Evolutionary conservation across 78 protist genomes (phyloP).

Genomic region (Dictyostelium firmibasis): DNA sequence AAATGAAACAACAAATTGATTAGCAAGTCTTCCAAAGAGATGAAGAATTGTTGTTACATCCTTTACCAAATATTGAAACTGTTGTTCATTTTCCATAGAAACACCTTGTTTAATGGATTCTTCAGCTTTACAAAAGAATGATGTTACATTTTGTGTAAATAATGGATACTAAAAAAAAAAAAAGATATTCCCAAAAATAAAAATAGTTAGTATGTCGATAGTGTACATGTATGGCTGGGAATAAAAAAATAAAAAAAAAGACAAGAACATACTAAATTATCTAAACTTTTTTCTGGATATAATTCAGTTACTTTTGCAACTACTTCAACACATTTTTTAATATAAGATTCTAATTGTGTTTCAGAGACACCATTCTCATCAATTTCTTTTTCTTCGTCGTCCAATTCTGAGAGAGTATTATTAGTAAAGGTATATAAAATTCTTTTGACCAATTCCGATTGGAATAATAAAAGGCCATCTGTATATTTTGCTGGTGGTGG

Average conservation of each 20-base stretch:
- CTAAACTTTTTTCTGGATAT: constrained; percentile 48
- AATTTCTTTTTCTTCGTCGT: constrained; percentile 13
- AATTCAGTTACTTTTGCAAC: constrained; percentile 53
- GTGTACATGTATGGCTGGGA: no score
- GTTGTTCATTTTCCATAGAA: background rate
- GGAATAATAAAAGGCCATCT: constrained; percentile 48
- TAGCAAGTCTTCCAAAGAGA: constrained; percentile 28
- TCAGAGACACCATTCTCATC: constrained; percentile 1
- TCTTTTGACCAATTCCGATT: constrained; percentile 53
- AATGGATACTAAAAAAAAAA: constrained; percentile 30
- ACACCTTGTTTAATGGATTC: constrained; percentile 34
- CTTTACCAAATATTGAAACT: constrained; percentile 12
- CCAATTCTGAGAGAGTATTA: constrained; percentile 3
- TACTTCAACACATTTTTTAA: constrained; percentile 22
- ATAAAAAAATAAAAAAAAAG: background rate
- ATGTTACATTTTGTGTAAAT: constrained; percentile 65
- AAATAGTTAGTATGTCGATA: no score
- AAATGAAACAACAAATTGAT: constrained; percentile 38
- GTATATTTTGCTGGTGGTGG: constrained; percentile 24
- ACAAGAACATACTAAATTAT: constrained; percentile 27
- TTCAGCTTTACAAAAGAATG: constrained; percentile 48
- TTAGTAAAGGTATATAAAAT: constrained; percentile 12
- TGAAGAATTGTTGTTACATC: constrained; percentile 41
- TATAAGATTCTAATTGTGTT: constrained; percentile 11
- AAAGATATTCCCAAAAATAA: no score